Evolutionary conservation across 371 early-diverging fungal genomes (phyloP), one percentile per base, ranked within the genome.

Genomic region (Mucor lusitanicus): DNA sequence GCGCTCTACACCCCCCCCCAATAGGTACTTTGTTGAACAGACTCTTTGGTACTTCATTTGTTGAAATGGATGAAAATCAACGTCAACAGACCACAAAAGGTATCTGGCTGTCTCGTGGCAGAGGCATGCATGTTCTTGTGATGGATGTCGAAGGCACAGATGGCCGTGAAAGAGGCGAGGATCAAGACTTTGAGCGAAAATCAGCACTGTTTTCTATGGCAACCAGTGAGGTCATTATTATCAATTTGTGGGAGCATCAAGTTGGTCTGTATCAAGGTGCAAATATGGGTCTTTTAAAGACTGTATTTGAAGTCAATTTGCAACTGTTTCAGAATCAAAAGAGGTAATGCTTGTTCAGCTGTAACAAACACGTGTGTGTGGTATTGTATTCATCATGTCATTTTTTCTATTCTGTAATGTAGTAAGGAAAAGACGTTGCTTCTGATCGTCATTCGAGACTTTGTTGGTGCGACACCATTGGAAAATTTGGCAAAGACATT

Each of bases 91-190:
- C 99, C 11, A 99, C 99, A 35, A 96, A 96, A 73, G 97, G 96
- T 62, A 97, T 99, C 71, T 98, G 99, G 98, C 88, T 93, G 62
- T 91, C 92, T 72, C 91, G 93, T 70, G 95, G 94, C 40, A 87
- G 86, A 60, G 87, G 88, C 30, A 90, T 89, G 90, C 88, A 90
- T 68, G 88, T 95, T 17, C 84, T 99, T 33, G 92, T 99, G 53
- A 88, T 98, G 89, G 99, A 99, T 79, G 99, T 99, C 5, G 99
- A 99, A 74, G 99, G 99, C 55, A 97, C 97, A 3, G 99, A 99
- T 74, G 99, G 99, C 48, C 91, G 99, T 56, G 99, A 98, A 75
- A 92, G 96, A 57, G 98, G 99, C 61, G 99, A 99, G 80, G 95
- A 99, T 73, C 97, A 97, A 89, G 98, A 99, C 69, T 98, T 98